Conservation (phyloP, 805 yeast species). For the Candida nitratophila region DNA sequence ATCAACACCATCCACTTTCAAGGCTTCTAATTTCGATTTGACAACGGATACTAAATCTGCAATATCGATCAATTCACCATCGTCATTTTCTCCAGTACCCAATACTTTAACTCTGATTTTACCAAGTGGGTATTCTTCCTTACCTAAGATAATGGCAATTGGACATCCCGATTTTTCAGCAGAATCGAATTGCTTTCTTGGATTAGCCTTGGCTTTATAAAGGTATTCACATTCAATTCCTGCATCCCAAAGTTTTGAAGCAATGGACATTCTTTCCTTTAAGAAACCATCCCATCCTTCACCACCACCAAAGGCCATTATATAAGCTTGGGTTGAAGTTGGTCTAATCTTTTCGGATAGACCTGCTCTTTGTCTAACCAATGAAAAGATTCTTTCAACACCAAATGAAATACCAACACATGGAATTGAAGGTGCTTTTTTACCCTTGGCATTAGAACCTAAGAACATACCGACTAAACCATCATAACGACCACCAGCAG, state of each 20-base stretch:
- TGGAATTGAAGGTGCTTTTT: conserved; percentile 68
- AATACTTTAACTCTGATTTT: conserved; percentile 78
- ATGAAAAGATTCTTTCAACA: conserved; percentile 88
- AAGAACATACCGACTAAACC: conserved; percentile 95
- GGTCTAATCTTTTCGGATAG: conserved; percentile 64
- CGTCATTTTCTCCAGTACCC: conserved; percentile 83
- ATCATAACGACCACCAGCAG: conserved; percentile 99
- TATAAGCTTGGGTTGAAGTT: conserved; percentile 84
- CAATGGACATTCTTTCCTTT: conserved; percentile 82
- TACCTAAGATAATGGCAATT: conserved; percentile 87
- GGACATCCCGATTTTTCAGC: conserved; percentile 94
- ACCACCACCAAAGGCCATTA: conserved; percentile 99
- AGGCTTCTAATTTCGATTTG: conserved; percentile 26
- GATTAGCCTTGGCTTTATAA: conserved; percentile 89
- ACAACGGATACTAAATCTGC: conserved; percentile 51
- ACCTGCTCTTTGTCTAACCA: conserved; percentile 71
- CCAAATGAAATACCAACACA: conserved; percentile 98
- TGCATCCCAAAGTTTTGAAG: conserved; percentile 77
- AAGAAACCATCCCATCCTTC: conserved; percentile 91
- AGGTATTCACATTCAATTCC: conserved; percentile 89
- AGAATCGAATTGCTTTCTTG: conserved; percentile 94
- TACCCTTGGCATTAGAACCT: conserved; percentile 67
- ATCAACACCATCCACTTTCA: conserved; percentile 48
- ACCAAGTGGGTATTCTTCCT: conserved; percentile 83
- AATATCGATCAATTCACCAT: conserved; percentile 72